Conservation (phyloP, 257 asterid genomes). For the Nicotiana tabacum region DNA sequence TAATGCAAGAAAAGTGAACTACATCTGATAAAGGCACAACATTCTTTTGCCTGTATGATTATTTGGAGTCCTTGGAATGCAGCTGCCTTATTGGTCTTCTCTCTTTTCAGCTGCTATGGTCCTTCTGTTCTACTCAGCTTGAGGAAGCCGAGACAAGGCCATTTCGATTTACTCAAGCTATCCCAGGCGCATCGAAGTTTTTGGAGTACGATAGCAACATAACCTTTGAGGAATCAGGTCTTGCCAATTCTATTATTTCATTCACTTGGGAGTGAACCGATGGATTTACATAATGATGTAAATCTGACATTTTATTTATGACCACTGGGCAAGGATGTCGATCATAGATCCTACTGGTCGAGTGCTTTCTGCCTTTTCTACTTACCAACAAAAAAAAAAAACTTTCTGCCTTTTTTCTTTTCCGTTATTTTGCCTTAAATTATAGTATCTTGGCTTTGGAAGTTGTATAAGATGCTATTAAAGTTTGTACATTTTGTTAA, state of each 20-base stretch:
- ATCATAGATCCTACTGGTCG: neutral
- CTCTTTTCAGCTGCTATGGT: slow-evolving; percentile 68
- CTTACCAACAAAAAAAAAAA: neutral
- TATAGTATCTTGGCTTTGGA: slow-evolving; percentile 2
- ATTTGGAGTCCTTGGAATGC: neutral
- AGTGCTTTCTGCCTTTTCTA: neutral
- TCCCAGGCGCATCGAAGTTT: slow-evolving; percentile 59
- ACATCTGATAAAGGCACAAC: neutral
- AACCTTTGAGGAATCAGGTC: slow-evolving; percentile 68
- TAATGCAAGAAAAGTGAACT: neutral
- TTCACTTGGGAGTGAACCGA: slow-evolving; percentile 62
- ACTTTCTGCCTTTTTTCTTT: neutral
- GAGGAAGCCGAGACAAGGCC: slow-evolving; percentile 52
- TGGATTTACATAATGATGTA: neutral
- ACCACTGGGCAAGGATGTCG: neutral
- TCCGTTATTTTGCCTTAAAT: neutral
- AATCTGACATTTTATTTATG: neutral
- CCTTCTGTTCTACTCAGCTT: slow-evolving; percentile 69
- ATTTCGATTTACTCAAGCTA: slow-evolving; percentile 68
- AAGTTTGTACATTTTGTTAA: neutral
- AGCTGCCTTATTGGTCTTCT: slow-evolving; percentile 7
- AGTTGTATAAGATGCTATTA: slow-evolving; percentile 6
- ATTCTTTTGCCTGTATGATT: neutral
- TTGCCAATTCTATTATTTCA: slow-evolving; percentile 82
- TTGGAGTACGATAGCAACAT: slow-evolving; percentile 40